A percentile compares a stretch with the other conserved stretches of the same genome.
Conservation (phyloP, 306 rosid species). For the Oxytropis ochrocephala region DNA sequence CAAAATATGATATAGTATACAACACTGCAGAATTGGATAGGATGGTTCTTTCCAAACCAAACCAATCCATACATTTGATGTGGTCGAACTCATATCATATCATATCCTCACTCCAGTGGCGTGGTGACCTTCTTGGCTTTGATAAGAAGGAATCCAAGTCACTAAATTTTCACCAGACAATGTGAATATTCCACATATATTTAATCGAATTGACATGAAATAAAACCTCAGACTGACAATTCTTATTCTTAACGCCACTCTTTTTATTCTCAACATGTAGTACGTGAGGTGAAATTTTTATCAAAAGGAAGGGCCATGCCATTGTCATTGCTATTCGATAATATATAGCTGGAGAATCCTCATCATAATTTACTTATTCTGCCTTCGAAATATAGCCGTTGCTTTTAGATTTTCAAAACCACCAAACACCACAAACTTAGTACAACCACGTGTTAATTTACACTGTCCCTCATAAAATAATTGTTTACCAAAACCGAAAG, state of each 20-base stretch:
- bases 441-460: not conserved
- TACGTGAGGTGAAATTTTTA: conserved; percentile 32
- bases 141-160: conserved; percentile 65
- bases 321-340: conserved; percentile 37
- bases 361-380: conserved; percentile 27
- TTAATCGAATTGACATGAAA: conserved; percentile 5
- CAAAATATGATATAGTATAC: no score
- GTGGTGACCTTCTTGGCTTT: conserved; percentile 36
- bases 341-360: conserved; percentile 61
- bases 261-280: conserved; percentile 32
- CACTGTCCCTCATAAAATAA: not conserved
- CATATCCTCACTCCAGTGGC: not conserved
- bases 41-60: no score
- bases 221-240: conserved; percentile 31
- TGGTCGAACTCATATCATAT: no score
- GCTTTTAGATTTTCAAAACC: conserved; percentile 29
- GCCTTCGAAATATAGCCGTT: conserved; percentile 36
- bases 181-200: conserved; percentile 41
- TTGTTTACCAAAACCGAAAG: not conserved
- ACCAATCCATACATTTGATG: no score
- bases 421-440: not conserved
- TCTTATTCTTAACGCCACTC: conserved; percentile 15
- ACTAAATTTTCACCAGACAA: conserved; percentile 31
- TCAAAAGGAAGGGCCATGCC: conserved; percentile 21
- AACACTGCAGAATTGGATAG: no score